Evolutionary conservation across 208 protist genomes (phyloP), one percentile per base, ranked within the genome.

Genomic region (Crithidia brevicula): DNA sequence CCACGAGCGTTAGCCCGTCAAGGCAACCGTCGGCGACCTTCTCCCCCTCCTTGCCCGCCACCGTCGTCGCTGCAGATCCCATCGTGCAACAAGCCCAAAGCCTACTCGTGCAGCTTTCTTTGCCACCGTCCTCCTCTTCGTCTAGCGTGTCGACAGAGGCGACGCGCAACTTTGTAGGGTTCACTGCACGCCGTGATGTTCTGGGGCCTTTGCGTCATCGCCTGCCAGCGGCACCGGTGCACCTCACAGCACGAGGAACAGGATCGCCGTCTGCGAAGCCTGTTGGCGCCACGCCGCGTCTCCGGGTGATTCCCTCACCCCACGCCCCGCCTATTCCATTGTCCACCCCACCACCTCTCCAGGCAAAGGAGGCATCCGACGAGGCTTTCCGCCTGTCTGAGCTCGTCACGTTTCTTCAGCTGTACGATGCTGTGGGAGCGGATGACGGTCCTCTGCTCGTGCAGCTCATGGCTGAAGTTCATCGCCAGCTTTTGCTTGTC

Each of bases 371-470:
- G 4, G 28, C 38, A 7, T 18, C 33, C 8, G 50, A 36, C 59
- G 7, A 34, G 8, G 6, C 64, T 2, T 71, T 86, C 36, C 66
- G 61, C 1, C 62, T 95, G 15, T 54, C 69, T 23, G 79, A 92
- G 10, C 51, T 89, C n/a, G 61, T 74, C 11, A 31, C 78, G 18
- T 70, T 91, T 34, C 65, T 93, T 23, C 58, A 82, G 20, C 74
- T 95, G 1, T 95, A 92, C 68, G 70, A 77, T 23, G 30, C 46
- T 13, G 62, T 85, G 9, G 63, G 83, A 15, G 74, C 65, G 11
- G 85, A 92, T 30, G 86, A 95, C 70, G 89, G 89, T 15, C 46
- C 31, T 34, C 53, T 95, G 57, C 65, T 95, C 34, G 65, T 69
- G 34, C 85, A 85, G 34, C 18, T 95, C 3, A 60, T 93, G 45